Base-by-base conservation (phyloP, 2,329 filamentous ascomycete species). In the Chaetomiaceae sp. region DNA sequence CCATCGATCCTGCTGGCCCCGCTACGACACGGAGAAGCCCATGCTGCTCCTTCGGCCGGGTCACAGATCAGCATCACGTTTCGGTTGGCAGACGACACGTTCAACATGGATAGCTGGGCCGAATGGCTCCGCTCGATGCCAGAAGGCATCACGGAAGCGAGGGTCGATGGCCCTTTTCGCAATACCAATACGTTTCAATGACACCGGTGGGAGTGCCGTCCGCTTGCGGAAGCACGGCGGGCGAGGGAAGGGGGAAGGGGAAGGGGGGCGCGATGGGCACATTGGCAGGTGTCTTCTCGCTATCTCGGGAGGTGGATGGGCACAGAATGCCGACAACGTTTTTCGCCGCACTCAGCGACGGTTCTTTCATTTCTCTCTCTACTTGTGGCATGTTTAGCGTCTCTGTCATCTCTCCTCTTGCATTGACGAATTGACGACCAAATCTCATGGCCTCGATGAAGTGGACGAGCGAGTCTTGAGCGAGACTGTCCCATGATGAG, bases 111-210 rank as follows among this genome's bases (percentile, higher is more conserved):
- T 47, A 75, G 68, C 51, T 82, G 80, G 79, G 71, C 75, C 50
- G 79, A 83, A 61, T 83, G 80, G 79, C 65, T 83, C 57, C 75
- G 80, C 20, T 69, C 78, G 62, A 79, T 83, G 73, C 80, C 80
- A 2, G 78, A 81, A 53, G 75, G 78, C 7, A 74, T 82, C 59
- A 75, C 70, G 59, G 79, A 82, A 54, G 71, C 82, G 51, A 78
- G 76, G 64, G 73, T 82, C 39, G 79, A 82, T 22, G 76, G 76
- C 3, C 76, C 77, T 19, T 78, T 69, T 56, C 67, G 67, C 54
- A 59, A 60, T 64, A 69, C 69, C 54, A 59, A 60, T 64, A 69
- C 69, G 63, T 72, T 71, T 61, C 68, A 71, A 61, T 73, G 64
- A 72, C 63, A 51, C 14, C 29, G 29, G 38, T 42, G 37, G 29